phyloP scores from a whole-genome alignment of 139 green algal species.

The Axilococcus clingmanii region DNA sequence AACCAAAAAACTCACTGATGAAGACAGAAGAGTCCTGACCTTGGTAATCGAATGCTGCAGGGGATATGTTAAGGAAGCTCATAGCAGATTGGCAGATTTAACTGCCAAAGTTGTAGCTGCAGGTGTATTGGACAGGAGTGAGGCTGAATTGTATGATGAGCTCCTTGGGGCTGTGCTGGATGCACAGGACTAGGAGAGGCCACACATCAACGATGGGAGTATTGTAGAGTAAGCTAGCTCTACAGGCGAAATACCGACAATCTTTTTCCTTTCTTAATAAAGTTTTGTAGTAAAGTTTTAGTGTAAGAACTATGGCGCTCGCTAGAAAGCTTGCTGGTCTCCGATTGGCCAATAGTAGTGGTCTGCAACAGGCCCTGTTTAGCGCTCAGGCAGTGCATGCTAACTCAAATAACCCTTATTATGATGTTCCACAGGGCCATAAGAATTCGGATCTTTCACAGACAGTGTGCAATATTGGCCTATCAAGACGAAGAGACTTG shows the following conservation, averaged over 20 bases:
- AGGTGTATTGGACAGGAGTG: constrained; percentile 5
- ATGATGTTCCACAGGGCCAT: constrained; percentile 36
- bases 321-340: not conserved
- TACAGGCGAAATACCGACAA: no score
- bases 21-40: no score
- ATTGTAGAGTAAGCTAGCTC: no score
- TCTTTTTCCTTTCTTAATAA: no score
- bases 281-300: no score
- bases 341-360: not conserved
- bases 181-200: no score
- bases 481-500: constrained; percentile 37
- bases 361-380: not conserved
- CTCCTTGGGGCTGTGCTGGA: no score
- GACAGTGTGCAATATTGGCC: constrained; percentile 33
- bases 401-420: constrained; percentile 4
- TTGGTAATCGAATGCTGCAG: no score
- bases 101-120: constrained; percentile 7
- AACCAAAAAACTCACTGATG: not conserved
- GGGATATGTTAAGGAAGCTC: constrained; percentile 1
- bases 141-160: no score
- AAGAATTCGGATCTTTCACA: constrained; percentile 28
- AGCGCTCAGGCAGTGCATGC: not conserved
- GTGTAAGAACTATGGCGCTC: constrained; percentile 9
- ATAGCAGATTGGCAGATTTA: not conserved
- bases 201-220: no score